A percentile compares a stretch with the other conserved stretches of the same genome.
phyloP scores from a whole-genome alignment of 208 protist genomes.

The Acanthamoeba triangularis region DNA sequence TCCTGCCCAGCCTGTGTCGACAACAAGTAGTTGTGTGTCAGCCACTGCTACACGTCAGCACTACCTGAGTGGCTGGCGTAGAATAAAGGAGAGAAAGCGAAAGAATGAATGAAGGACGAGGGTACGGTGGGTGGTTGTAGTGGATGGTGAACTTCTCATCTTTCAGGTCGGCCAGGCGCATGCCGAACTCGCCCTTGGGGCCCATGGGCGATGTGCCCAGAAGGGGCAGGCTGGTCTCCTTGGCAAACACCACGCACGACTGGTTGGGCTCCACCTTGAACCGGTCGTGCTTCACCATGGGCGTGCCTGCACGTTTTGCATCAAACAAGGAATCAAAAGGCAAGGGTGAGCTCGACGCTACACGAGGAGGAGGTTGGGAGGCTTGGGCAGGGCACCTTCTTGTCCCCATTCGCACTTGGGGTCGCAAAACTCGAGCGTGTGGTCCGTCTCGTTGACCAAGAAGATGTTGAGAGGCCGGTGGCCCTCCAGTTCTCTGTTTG shows the following conservation, averaged over 20 bases:
- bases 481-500: background rate
- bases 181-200: constrained; percentile 21
- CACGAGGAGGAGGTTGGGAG: too few relatives aligned
- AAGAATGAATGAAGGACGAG: background rate
- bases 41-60: too few relatives aligned
- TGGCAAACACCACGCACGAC: background rate
- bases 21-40: too few relatives aligned
- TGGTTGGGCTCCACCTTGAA: constrained; percentile 3
- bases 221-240: background rate
- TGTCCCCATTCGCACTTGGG: constrained; percentile 21
- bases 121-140: constrained; percentile 36
- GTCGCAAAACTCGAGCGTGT: background rate
- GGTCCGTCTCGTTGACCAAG: constrained; percentile 1
- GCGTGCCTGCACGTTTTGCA: background rate
- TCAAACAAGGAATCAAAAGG: background rate
- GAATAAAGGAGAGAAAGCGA: background rate
- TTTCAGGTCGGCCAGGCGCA: background rate
- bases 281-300: constrained; percentile 45
- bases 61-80: too few relatives aligned
- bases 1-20: background rate
- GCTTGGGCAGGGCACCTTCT: background rate
- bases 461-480: background rate
- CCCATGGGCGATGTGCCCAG: background rate
- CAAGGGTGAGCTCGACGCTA: background rate
- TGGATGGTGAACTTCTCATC: constrained; percentile 32